Conservation (phyloP, 345 rosid species). For the Ceriops zippeliana region DNA sequence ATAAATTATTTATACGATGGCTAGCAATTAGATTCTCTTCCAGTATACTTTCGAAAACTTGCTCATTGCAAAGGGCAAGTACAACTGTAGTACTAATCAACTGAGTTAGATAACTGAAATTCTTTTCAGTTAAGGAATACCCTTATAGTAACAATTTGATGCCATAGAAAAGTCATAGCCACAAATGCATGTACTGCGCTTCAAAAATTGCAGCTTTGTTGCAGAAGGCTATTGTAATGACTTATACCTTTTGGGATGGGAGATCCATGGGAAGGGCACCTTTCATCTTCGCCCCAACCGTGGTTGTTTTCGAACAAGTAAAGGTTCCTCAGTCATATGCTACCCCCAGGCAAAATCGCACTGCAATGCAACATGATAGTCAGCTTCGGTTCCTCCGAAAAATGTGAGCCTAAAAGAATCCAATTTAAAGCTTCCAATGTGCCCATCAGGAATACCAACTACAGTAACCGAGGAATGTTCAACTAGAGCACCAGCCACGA, state of each 20-base stretch:
- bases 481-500: constrained; percentile 47
- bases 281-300: constrained; percentile 74
- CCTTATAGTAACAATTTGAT: too few species aligned
- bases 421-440: constrained; percentile 53
- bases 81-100: too few species aligned
- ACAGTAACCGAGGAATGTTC: constrained; percentile 74
- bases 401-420: constrained; percentile 44
- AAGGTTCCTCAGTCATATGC: constrained; percentile 55
- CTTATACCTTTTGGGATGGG: constrained; percentile 49
- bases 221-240: neutral
- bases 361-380: constrained; percentile 55
- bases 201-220: too few species aligned
- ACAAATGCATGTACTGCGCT: too few species aligned
- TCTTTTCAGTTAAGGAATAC: too few species aligned
- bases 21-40: constrained; percentile 45
- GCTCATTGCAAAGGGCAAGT: constrained; percentile 62
- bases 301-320: constrained; percentile 54
- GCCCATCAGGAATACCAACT: constrained; percentile 64
- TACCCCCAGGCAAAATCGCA: constrained; percentile 56
- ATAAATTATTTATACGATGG: constrained; percentile 24
- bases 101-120: too few species aligned
- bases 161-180: too few species aligned
- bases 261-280: constrained; percentile 57
- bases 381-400: constrained; percentile 38
- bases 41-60: constrained; percentile 38